Conservation (phyloP, 2,329 filamentous ascomycete genomes). For the Curvularia sp. region DNA sequence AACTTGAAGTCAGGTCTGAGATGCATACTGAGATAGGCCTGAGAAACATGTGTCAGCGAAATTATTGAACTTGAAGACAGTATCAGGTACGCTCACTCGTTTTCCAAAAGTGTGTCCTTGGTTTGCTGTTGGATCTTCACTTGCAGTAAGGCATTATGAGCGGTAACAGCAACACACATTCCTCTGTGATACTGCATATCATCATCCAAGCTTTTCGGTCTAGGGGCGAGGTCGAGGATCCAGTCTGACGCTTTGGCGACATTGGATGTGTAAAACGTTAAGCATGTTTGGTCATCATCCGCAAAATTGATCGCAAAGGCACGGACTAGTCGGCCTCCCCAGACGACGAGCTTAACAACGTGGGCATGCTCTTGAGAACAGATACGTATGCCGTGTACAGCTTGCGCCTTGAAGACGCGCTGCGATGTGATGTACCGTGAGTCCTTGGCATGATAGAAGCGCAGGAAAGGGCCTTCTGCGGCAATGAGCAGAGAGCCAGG, state of each 20-base stretch:
- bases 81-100: slow-evolving; percentile 10
- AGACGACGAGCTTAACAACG: slow-evolving; percentile 45
- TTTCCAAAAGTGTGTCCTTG: slow-evolving; percentile 3
- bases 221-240: slow-evolving; percentile 46
- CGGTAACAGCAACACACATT: slow-evolving; percentile 66
- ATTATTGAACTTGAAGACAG: background rate
- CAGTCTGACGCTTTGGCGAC: slow-evolving; percentile 44
- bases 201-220: slow-evolving; percentile 20
- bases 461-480: slow-evolving; percentile 55
- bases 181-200: slow-evolving; percentile 9
- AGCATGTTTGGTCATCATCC: slow-evolving; percentile 26
- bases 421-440: slow-evolving; percentile 44
- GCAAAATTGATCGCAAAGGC: slow-evolving; percentile 42
- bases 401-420: slow-evolving; percentile 70
- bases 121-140: slow-evolving; percentile 46
- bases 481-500: slow-evolving; percentile 49
- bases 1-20: slow-evolving; percentile 65
- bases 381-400: slow-evolving; percentile 75
- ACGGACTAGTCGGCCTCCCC: slow-evolving; percentile 57
- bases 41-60: slow-evolving; percentile 7
- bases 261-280: slow-evolving; percentile 30
- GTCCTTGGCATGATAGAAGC: slow-evolving; percentile 45
- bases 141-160: slow-evolving; percentile 81
- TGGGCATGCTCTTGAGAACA: slow-evolving; percentile 30
- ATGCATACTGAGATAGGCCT: slow-evolving; percentile 45